phyloP scores from a whole-genome alignment of 2,329 filamentous ascomycete species.

The Fusarium nurragi region DNA sequence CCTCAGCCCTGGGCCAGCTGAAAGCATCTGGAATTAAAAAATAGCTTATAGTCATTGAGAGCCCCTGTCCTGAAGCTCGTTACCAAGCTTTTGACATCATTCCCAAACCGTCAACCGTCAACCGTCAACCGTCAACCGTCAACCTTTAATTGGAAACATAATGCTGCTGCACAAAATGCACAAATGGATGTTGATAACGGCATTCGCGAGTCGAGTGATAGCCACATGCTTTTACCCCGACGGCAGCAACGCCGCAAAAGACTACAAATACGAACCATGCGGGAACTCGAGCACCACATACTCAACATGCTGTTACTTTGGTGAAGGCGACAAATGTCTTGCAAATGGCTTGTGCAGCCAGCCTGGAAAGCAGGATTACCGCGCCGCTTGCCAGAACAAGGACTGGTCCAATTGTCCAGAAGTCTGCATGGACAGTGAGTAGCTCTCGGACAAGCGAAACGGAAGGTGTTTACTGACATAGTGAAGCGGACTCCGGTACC shows the following conservation, averaged over 20 bases:
- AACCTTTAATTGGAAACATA: neutral
- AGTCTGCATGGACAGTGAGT: slow-evolving; percentile 36
- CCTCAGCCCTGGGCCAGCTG: slow-evolving; percentile 21
- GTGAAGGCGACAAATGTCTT: slow-evolving; percentile 36
- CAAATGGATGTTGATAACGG: neutral
- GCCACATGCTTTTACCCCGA: slow-evolving; percentile 39
- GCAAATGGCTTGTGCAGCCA: slow-evolving; percentile 34
- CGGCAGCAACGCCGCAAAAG: slow-evolving; percentile 30
- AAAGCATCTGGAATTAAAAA: neutral
- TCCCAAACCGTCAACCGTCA: neutral
- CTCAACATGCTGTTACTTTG: slow-evolving; percentile 39
- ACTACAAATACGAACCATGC: slow-evolving; percentile 39
- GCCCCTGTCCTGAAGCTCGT: neutral
- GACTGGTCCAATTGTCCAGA: slow-evolving; percentile 38
- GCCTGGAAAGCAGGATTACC: slow-evolving; percentile 27
- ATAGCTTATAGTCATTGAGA: neutral
- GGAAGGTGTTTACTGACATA: neutral
- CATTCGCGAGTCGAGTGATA: neutral
- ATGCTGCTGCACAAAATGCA: neutral
- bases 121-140: no score
- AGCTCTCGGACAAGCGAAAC: fast-evolving
- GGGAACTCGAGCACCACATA: slow-evolving; percentile 24
- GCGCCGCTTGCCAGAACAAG: slow-evolving; percentile 37
- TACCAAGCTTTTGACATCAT: no score
- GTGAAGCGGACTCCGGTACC: slow-evolving; percentile 13